A percentile compares a stretch with the other conserved stretches of the same genome.
These are phyloP conservation scores for Monosporozyma servazzii DNA, from an alignment of 805 yeast species.

Conservation along the genomic window DNA sequence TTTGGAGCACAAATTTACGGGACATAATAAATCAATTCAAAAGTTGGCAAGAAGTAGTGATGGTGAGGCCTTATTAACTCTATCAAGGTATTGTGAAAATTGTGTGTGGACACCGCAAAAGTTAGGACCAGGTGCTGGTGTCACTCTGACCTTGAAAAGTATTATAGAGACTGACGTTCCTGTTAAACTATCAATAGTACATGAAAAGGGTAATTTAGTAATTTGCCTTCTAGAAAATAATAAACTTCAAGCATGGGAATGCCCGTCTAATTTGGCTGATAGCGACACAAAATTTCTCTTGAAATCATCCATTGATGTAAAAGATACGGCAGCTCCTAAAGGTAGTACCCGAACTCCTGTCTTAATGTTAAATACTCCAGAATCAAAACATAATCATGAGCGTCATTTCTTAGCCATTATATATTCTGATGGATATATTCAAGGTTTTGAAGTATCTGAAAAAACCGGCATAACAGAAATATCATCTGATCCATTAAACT, in stretches of 20 bases:
- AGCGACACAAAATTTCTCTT: conserved; percentile 16
- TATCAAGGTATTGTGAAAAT: conserved; percentile 48
- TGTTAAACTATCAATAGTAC: conserved; percentile 39
- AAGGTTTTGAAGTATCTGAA: conserved; percentile 26
- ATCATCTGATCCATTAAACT: conserved; percentile 10
- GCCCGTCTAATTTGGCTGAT: conserved; percentile 26
- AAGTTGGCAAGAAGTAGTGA: conserved; percentile 56
- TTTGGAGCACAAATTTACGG: conserved; percentile 58
- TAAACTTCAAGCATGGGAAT: conserved; percentile 53
- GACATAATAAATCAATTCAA: conserved; percentile 76
- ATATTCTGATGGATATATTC: conserved; percentile 29
- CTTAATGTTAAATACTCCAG: conserved; percentile 32
- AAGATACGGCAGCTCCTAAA: not conserved
- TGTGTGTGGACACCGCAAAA: conserved; percentile 47
- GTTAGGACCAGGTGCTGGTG: conserved; percentile 21
- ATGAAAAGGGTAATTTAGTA: conserved; percentile 39
- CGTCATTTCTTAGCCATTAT: conserved; percentile 44
- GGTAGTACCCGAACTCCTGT: conserved; percentile 10
- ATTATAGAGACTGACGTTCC: conserved; percentile 38
- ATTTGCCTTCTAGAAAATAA: conserved; percentile 36
- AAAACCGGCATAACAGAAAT: conserved; percentile 30
- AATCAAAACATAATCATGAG: conserved; percentile 24
- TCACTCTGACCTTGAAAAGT: conserved; percentile 34
- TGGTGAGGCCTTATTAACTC: conserved; percentile 51
- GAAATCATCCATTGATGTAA: conserved; percentile 10